A percentile compares a stretch with the other conserved stretches of the same genome.
These are phyloP conservation scores for Fraxinus baroniana DNA, from an alignment of 305 asterid genomes.

Conservation along the genomic window DNA sequence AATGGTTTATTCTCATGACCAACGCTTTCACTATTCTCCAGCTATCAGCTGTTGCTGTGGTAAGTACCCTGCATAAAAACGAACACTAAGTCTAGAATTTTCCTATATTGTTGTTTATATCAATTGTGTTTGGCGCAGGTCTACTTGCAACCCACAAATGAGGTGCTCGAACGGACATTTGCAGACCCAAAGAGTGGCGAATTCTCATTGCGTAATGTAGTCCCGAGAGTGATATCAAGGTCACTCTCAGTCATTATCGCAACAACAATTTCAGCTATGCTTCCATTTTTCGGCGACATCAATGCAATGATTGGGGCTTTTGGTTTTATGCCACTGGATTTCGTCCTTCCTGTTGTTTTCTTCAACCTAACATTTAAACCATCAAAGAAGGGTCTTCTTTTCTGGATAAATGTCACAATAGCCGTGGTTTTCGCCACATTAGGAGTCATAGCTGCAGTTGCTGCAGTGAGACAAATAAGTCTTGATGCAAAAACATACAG, in stretches of 20 bases:
- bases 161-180: slow-evolving; percentile 65
- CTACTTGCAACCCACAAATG: slow-evolving; percentile 91
- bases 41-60: slow-evolving; percentile 86
- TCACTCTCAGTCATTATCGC: slow-evolving; percentile 63
- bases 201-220: slow-evolving; percentile 64
- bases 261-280: slow-evolving; percentile 83
- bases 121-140: slow-evolving; percentile 40
- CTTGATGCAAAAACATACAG: slow-evolving; percentile 74
- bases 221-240: slow-evolving; percentile 66
- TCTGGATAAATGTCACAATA: slow-evolving; percentile 57
- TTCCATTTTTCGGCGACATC: slow-evolving; percentile 89
- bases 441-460: slow-evolving; percentile 68
- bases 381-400: slow-evolving; percentile 42
- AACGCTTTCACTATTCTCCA: slow-evolving; percentile 77
- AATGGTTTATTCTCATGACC: slow-evolving; percentile 66
- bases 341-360: slow-evolving; percentile 75
- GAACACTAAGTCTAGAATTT: not conserved
- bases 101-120: not conserved
- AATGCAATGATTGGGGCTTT: slow-evolving; percentile 80
- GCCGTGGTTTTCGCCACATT: slow-evolving; percentile 58
- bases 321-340: slow-evolving; percentile 91
- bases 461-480: slow-evolving; percentile 81
- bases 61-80: slow-evolving; percentile 21
- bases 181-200: slow-evolving; percentile 59
- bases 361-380: slow-evolving; percentile 84